These are phyloP conservation scores for Fonsecaea multimorphosa DNA, from an alignment of 2,329 filamentous ascomycete species.

Conservation along the genomic window DNA sequence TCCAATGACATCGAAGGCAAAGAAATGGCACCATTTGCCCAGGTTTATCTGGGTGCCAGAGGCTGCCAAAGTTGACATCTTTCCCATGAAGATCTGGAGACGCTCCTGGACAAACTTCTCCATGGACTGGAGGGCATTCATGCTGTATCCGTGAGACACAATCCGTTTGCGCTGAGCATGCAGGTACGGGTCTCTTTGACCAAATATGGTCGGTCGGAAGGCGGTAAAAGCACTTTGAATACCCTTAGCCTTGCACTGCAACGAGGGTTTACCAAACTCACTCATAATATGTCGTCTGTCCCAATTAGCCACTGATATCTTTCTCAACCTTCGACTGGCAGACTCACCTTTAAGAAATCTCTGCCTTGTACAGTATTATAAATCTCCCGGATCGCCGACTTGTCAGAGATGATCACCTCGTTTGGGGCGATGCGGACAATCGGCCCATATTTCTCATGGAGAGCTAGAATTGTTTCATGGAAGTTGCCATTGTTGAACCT, in stretches of 20 bases:
- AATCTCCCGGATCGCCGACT: neutral
- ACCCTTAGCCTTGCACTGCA: neutral
- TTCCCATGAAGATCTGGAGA: constrained; percentile 8
- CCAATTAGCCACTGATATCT: neutral
- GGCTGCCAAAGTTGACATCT: constrained; percentile 9
- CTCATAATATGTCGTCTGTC: neutral
- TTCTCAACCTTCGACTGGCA: neutral
- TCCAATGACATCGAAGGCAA: constrained; percentile 17
- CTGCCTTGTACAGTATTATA: neutral
- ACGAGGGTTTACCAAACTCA: neutral
- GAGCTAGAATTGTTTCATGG: constrained; percentile 15
- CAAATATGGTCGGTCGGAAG: constrained; percentile 17
- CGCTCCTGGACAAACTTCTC: constrained; percentile 17
- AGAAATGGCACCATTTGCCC: constrained; percentile 16
- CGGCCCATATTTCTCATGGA: constrained; percentile 11
- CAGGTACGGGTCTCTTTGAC: constrained; percentile 8
- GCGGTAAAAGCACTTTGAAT: constrained; percentile 12
- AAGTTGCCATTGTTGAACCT: constrained; percentile 13
- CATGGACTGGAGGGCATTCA: constrained; percentile 13
- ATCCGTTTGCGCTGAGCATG: constrained; percentile 16
- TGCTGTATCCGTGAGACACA: constrained; percentile 12
- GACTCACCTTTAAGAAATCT: neutral
- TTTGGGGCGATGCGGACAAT: constrained; percentile 13
- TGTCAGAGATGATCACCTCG: constrained; percentile 13
- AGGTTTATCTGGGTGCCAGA: constrained; percentile 4